Conservation (phyloP, 495 filamentous ascomycete species). For the Neurospora tetraspora region DNA sequence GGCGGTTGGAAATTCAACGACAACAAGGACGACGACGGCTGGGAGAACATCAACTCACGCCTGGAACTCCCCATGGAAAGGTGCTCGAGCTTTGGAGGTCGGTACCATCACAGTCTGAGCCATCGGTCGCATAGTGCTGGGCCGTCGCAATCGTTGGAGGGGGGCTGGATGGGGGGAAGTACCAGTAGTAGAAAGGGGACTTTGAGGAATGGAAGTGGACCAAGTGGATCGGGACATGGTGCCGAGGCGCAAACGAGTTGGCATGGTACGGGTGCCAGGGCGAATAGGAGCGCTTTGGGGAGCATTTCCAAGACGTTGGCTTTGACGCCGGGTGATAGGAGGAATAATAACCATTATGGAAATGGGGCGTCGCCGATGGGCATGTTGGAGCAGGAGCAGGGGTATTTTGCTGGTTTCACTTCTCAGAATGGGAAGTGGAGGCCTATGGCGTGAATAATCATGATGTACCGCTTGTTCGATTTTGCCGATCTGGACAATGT, state of each 20-base stretch:
- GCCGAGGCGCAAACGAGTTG: background rate
- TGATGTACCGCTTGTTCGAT: background rate
- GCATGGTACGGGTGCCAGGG: background rate
- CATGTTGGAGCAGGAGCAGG: background rate
- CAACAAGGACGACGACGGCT: slow-evolving; percentile 48
- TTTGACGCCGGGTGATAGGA: background rate
- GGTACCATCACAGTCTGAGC: slow-evolving; percentile 13
- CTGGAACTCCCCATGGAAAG: slow-evolving; percentile 63
- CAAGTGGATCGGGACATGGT: background rate
- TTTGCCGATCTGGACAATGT: no score
- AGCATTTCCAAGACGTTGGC: background rate
- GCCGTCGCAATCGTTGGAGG: background rate
- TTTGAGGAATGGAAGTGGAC: background rate
- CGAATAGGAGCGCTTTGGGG: background rate
- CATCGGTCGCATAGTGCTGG: slow-evolving; percentile 29
- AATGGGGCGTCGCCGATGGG: background rate
- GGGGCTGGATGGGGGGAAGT: background rate
- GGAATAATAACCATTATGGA: background rate
- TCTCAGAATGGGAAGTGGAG: background rate
- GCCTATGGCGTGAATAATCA: background rate
- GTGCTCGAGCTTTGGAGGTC: slow-evolving; percentile 22
- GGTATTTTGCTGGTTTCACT: background rate
- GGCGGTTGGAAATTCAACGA: slow-evolving; percentile 63
- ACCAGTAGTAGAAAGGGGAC: background rate
- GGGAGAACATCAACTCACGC: slow-evolving; percentile 65